Percentiles rank a stretch among this genome's conserved stretches.
phyloP scores from a whole-genome alignment of 768 basidiomycete species.

The Hydnomerulius pinastri region DNA sequence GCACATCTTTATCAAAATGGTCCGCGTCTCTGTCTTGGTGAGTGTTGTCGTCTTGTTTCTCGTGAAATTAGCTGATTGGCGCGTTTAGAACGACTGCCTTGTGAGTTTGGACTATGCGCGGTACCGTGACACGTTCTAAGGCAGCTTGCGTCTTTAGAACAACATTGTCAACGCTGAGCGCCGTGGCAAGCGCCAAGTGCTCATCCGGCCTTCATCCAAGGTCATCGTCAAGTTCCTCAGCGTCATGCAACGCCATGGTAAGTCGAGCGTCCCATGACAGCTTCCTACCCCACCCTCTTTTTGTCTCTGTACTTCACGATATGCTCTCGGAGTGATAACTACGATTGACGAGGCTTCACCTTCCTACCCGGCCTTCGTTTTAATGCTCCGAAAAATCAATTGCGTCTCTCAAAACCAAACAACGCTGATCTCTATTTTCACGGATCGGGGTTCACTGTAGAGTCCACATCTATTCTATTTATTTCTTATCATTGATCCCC shows the following conservation, averaged over 20 bases:
- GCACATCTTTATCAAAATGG: conserved; percentile 60
- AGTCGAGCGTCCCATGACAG: too few relatives aligned
- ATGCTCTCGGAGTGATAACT: conserved; percentile 78
- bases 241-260: conserved; percentile 99
- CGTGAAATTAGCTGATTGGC: conserved; percentile 2
- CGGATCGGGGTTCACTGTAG: conserved; percentile 34
- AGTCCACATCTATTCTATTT: conserved; percentile 23
- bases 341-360: conserved; percentile 62
- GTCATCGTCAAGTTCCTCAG: conserved; percentile 97
- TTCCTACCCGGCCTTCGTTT: conserved; percentile 73
- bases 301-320: conserved; percentile 7
- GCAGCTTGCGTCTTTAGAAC: conserved; percentile 54
- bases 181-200: conserved; percentile 98
- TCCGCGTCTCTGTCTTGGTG: conserved; percentile 83
- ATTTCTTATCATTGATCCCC: not conserved
- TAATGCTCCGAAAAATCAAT: conserved; percentile 78
- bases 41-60: conserved; percentile 20
- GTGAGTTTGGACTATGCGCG: conserved; percentile 29
- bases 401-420: conserved; percentile 60
- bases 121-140: not conserved
- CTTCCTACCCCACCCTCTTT: not conserved
- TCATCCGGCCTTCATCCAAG: conserved; percentile 96
- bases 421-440: conserved; percentile 38
- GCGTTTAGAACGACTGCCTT: conserved; percentile 57
- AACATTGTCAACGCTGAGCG: conserved; percentile 99